Conservation (phyloP, 768 basidiomycete species). For the Wakefieldia striispora region DNA sequence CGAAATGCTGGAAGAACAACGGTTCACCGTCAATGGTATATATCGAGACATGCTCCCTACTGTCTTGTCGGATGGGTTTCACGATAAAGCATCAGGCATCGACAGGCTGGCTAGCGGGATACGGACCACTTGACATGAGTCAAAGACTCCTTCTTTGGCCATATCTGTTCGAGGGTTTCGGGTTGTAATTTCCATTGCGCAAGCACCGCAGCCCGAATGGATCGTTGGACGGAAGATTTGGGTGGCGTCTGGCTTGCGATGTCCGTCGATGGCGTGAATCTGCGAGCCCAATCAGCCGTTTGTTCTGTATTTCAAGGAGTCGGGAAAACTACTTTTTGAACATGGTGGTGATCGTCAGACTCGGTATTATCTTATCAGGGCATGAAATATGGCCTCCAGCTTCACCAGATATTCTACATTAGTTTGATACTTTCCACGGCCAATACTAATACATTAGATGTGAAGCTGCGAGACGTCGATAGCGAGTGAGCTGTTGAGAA, state of each 20-base stretch:
- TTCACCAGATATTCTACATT: slow-evolving; percentile 27
- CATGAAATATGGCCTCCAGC: neutral
- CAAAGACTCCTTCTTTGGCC: slow-evolving; percentile 98
- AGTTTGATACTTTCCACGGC: slow-evolving; percentile 28
- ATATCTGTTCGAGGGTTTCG: slow-evolving; percentile 84
- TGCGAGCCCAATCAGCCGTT: slow-evolving; percentile 28
- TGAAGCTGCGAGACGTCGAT: slow-evolving; percentile 32
- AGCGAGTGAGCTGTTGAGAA: slow-evolving; percentile 25
- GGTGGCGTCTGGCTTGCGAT: slow-evolving; percentile 87
- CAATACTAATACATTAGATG: slow-evolving; percentile 39
- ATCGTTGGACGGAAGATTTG: slow-evolving; percentile 90
- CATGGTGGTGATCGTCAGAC: slow-evolving; percentile 42
- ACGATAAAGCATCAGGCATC: slow-evolving; percentile 9
- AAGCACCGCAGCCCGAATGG: slow-evolving; percentile 76
- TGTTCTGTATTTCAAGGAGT: slow-evolving; percentile 2
- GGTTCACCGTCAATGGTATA: slow-evolving; percentile 87
- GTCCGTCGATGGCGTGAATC: slow-evolving; percentile 74
- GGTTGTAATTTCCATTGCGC: slow-evolving; percentile 81
- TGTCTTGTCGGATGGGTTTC: slow-evolving; percentile 38
- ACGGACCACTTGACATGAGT: slow-evolving; percentile 86
- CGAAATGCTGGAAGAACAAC: slow-evolving; percentile 94
- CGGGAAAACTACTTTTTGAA: slow-evolving; percentile 63
- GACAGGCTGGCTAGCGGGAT: slow-evolving; percentile 5
- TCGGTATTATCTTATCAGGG: slow-evolving; percentile 11
- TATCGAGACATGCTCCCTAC: slow-evolving; percentile 94